Evolutionary conservation across 2,329 filamentous ascomycete species (phyloP).

Genomic region (Tolypocladium amazonense): DNA sequence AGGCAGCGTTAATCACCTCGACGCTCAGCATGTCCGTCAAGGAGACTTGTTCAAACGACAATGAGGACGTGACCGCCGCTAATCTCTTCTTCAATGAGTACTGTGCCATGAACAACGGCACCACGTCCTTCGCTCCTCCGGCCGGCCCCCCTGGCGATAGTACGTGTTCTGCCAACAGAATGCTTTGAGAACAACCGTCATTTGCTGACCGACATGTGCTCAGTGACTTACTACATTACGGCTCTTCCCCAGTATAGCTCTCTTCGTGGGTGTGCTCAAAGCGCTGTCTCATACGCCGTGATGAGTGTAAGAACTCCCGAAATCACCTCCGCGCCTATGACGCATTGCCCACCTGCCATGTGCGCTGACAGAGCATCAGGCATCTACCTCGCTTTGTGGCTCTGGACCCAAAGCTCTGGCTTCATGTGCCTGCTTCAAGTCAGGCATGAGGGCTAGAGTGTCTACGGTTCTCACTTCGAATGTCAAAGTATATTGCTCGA

Average conservation of each 20-base stretch:
- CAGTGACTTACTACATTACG: constrained; percentile 45
- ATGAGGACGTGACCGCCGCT: constrained; percentile 33
- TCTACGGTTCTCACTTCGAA: constrained; percentile 31
- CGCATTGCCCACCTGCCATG: constrained; percentile 2
- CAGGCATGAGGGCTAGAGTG: constrained; percentile 30
- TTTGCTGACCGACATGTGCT: neutral
- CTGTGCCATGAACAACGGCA: constrained; percentile 38
- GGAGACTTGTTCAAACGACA: constrained; percentile 33
- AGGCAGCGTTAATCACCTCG: constrained; percentile 31
- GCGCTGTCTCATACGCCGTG: constrained; percentile 30
- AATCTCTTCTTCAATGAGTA: constrained; percentile 40
- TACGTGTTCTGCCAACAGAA: constrained; percentile 17
- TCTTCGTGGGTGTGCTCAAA: constrained; percentile 33
- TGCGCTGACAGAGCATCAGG: constrained; percentile 7
- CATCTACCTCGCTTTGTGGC: constrained; percentile 29
- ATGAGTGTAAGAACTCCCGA: constrained; percentile 20
- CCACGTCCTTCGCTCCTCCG: constrained; percentile 34
- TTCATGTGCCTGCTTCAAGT: constrained; percentile 41
- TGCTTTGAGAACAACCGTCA: no score
- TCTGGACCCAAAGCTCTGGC: constrained; percentile 36
- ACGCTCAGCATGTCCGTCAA: constrained; percentile 31
- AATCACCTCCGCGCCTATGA: neutral
- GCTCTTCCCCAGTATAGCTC: constrained; percentile 34
- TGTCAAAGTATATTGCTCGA: constrained; percentile 33
- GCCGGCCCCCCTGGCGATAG: constrained; percentile 39